These are phyloP conservation scores for Cryptosporidium ryanae DNA, from an alignment of 169 alveolate genomes.

Conservation along the genomic window DNA sequence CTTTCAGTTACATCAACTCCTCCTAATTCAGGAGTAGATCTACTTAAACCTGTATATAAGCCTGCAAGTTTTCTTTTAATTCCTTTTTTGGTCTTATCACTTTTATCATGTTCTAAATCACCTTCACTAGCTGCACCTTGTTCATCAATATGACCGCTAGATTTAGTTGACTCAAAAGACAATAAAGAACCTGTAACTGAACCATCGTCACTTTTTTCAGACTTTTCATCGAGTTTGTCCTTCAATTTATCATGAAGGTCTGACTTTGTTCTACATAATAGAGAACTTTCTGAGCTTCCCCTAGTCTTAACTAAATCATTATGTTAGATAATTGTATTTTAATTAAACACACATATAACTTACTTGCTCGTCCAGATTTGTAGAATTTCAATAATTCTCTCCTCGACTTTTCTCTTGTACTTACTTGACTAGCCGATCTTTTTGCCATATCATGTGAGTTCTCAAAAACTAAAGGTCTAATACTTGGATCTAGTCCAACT, in stretches of 20 bases:
- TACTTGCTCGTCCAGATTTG: neutral
- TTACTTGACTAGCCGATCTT: neutral
- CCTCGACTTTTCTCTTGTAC: neutral
- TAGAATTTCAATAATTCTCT: neutral
- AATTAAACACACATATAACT: neutral
- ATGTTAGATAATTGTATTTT: neutral
- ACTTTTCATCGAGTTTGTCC: neutral
- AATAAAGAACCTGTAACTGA: neutral
- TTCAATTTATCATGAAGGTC: neutral
- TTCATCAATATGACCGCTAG: neutral
- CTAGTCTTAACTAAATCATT: slow-evolving; percentile 24
- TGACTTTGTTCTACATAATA: neutral
- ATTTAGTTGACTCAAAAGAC: neutral
- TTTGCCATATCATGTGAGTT: neutral
- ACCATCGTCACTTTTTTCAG: neutral
- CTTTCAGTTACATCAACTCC: neutral
- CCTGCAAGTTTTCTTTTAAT: neutral
- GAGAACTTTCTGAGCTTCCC: slow-evolving; percentile 8
- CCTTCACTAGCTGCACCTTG: neutral
- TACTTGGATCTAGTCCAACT: neutral
- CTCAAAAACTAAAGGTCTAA: neutral
- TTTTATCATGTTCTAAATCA: neutral
- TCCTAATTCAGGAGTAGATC: neutral
- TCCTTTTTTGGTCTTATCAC: neutral
- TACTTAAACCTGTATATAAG: neutral